These are phyloP conservation scores for Populus hybrid DNA, from an alignment of 441 rosid genomes.

Conservation along the genomic window DNA sequence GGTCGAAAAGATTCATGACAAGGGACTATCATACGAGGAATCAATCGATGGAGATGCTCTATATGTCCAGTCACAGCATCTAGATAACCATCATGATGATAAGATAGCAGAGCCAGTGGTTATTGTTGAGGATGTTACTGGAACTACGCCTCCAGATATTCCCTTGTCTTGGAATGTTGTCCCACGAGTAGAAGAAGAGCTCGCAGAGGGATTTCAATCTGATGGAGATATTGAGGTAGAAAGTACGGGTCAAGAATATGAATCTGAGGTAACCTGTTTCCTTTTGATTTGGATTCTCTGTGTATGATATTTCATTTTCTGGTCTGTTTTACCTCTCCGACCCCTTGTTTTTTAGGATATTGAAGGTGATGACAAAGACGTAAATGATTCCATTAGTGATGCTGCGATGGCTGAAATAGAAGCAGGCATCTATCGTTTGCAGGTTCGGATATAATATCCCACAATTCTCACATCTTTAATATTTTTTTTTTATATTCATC, in stretches of 20 bases:
- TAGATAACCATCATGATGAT: constrained; percentile 25
- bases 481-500: neutral
- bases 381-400: constrained; percentile 47
- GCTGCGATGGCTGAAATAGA: constrained; percentile 68
- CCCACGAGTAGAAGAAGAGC: constrained; percentile 45
- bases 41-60: constrained; percentile 25
- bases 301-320: neutral
- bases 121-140: constrained; percentile 67
- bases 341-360: constrained; percentile 36
- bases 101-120: constrained; percentile 27
- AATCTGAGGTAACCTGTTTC: constrained; percentile 43
- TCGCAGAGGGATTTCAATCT: constrained; percentile 34
- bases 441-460: constrained; percentile 36
- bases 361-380: constrained; percentile 31
- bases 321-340: constrained; percentile 15
- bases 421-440: constrained; percentile 76
- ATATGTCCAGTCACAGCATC: constrained; percentile 25
- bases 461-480: neutral
- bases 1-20: constrained; percentile 22
- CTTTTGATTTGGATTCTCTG: constrained; percentile 1
- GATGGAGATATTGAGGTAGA: constrained; percentile 29
- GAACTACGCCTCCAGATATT: constrained; percentile 34
- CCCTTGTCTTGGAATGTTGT: constrained; percentile 35
- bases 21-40: constrained; percentile 9
- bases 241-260: constrained; percentile 33